Percentiles rank a stretch among this genome's conserved stretches.
These are phyloP conservation scores for Yamadazyma pseudoaaseri DNA, from an alignment of 1,139 yeast species.

Conservation along the genomic window DNA sequence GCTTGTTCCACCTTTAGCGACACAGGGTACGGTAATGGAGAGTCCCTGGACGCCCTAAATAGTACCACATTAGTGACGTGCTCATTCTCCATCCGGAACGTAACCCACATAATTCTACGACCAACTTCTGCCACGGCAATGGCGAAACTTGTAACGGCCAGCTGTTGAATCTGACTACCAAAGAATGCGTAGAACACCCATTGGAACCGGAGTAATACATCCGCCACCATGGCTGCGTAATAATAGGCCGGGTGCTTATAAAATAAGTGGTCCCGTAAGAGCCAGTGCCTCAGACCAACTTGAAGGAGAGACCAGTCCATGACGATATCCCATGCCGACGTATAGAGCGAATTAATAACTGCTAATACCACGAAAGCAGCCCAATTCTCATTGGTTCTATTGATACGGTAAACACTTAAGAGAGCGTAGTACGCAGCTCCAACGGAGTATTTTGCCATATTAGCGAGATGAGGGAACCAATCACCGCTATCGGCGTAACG, in stretches of 20 bases:
- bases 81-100: constrained; percentile 93
- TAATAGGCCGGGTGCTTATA: constrained; percentile 59
- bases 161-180: constrained; percentile 76
- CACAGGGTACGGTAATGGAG: constrained; percentile 77
- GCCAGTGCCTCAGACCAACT: constrained; percentile 52
- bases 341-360: constrained; percentile 62
- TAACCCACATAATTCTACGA: constrained; percentile 84
- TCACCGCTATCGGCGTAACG: constrained; percentile 94
- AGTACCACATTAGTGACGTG: constrained; percentile 86
- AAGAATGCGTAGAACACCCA: constrained; percentile 86
- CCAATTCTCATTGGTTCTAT: constrained; percentile 41
- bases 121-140: constrained; percentile 80
- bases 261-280: constrained; percentile 71
- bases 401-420: constrained; percentile 79
- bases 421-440: constrained; percentile 68
- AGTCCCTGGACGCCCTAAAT: constrained; percentile 82
- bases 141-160: constrained; percentile 84
- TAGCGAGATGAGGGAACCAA: constrained; percentile 96
- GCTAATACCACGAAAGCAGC: constrained; percentile 74
- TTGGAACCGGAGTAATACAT: constrained; percentile 76
- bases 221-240: constrained; percentile 70
- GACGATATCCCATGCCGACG: constrained; percentile 82
- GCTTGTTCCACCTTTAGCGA: constrained; percentile 37
- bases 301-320: constrained; percentile 96
- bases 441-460: constrained; percentile 71